phyloP scores from a whole-genome alignment of 2,329 filamentous ascomycete species.

The Didymella keratinophila region DNA sequence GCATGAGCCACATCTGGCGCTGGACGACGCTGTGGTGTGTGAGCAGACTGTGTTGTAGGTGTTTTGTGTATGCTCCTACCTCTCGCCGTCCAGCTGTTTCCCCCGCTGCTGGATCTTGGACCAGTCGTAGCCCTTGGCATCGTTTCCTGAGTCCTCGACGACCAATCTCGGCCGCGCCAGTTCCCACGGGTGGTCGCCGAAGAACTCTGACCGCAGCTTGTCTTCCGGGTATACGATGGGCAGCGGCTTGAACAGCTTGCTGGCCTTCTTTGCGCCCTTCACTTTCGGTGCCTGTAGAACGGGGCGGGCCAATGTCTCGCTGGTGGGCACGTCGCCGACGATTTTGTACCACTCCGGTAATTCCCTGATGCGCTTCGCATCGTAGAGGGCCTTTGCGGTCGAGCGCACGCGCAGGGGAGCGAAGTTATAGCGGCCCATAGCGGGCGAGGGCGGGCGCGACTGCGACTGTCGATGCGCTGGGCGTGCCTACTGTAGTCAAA shows the following conservation, averaged over 20 bases:
- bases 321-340: slow-evolving; percentile 65
- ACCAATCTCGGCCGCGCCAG: slow-evolving; percentile 86
- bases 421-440: slow-evolving; percentile 63
- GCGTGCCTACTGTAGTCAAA: background rate
- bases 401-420: slow-evolving; percentile 61
- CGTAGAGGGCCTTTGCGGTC: slow-evolving; percentile 59
- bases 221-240: slow-evolving; percentile 85
- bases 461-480: background rate
- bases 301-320: slow-evolving; percentile 66
- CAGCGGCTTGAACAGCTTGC: slow-evolving; percentile 81
- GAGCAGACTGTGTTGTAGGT: background rate
- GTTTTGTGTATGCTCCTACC: slow-evolving; percentile 58
- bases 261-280: slow-evolving; percentile 63
- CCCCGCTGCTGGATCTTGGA: slow-evolving; percentile 77
- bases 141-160: slow-evolving; percentile 84
- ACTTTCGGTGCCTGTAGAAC: slow-evolving; percentile 57
- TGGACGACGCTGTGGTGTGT: slow-evolving; percentile 77
- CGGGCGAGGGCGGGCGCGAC: slow-evolving; percentile 6
- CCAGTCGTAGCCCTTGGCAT: slow-evolving; percentile 81
- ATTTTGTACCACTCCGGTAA: slow-evolving; percentile 66
- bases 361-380: slow-evolving; percentile 50
- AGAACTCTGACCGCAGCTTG: slow-evolving; percentile 80
- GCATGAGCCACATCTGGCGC: slow-evolving; percentile 85
- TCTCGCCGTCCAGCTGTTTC: slow-evolving; percentile 82
- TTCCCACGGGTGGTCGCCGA: slow-evolving; percentile 96